These are phyloP conservation scores for Zymoseptoria brevis DNA, from an alignment of 2,329 filamentous ascomycete species.

Conservation along the genomic window DNA sequence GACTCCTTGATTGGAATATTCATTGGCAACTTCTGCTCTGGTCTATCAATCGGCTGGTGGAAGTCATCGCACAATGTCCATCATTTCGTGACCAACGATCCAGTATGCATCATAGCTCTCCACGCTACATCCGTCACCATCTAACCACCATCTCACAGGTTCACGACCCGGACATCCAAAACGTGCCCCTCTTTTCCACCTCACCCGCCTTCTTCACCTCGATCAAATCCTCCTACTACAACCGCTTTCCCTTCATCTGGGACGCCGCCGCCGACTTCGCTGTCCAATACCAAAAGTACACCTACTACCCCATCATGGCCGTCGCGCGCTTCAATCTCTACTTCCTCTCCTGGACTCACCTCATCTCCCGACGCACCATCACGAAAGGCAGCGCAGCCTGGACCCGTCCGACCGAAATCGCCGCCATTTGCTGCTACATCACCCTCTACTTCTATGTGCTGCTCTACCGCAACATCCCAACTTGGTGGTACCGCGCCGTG, in stretches of 20 bases:
- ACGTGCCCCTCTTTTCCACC: slow-evolving; percentile 81
- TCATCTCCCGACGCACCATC: slow-evolving; percentile 49
- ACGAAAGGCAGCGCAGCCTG: slow-evolving; percentile 57
- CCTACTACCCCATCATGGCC: slow-evolving; percentile 59
- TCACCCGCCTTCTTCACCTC: slow-evolving; percentile 69
- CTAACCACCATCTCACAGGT: slow-evolving; percentile 14
- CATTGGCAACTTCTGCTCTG: slow-evolving; percentile 58
- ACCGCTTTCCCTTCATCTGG: slow-evolving; percentile 60
- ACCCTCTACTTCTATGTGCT: slow-evolving; percentile 58
- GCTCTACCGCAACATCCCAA: slow-evolving; percentile 53
- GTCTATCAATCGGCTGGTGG: slow-evolving; percentile 61
- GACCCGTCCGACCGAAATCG: slow-evolving; percentile 58
- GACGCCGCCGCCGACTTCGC: slow-evolving; percentile 53
- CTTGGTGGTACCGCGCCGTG: slow-evolving; percentile 48
- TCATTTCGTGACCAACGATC: slow-evolving; percentile 58
- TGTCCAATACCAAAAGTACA: slow-evolving; percentile 55
- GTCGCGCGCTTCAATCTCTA: slow-evolving; percentile 68
- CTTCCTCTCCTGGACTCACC: slow-evolving; percentile 57
- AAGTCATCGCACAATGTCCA: slow-evolving; percentile 63
- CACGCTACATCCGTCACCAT: not conserved
- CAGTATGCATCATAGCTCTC: slow-evolving; percentile 39
- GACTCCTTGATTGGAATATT: slow-evolving; percentile 57
- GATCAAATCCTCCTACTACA: slow-evolving; percentile 58
- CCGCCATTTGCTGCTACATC: slow-evolving; percentile 58
- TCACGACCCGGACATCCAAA: slow-evolving; percentile 37